Conservation (phyloP, 1,139 yeast genomes). For the Candida sanyaensis region DNA sequence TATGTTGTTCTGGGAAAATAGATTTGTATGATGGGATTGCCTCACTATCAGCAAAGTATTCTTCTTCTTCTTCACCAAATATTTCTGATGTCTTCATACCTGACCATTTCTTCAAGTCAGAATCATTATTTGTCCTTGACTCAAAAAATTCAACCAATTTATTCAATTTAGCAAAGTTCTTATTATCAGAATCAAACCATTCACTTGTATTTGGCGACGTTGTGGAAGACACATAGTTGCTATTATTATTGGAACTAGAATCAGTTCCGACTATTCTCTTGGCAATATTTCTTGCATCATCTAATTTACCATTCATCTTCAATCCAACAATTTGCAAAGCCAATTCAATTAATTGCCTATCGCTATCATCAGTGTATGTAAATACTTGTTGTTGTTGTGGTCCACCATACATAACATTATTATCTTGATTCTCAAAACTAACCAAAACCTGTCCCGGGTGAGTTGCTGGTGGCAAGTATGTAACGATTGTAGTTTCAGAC, state of each 20-base stretch:
- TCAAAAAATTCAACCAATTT: conserved; percentile 40
- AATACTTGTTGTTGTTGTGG: conserved; percentile 60
- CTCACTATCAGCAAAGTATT: conserved; percentile 6
- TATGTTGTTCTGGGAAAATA: conserved; percentile 4
- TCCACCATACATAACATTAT: conserved; percentile 27
- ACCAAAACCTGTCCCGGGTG: conserved; percentile 91
- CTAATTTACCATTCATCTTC: conserved; percentile 91
- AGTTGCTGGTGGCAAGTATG: conserved; percentile 88
- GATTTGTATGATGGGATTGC: conserved; percentile 3
- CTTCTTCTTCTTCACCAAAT: conserved; percentile 6
- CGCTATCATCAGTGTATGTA: conserved; percentile 91
- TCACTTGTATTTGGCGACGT: conserved; percentile 20
- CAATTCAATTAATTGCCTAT: conserved; percentile 85
- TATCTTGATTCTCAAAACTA: conserved; percentile 60
- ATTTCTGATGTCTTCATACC: conserved; percentile 5
- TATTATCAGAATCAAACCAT: conserved; percentile 54
- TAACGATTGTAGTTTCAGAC: conserved; percentile 92
- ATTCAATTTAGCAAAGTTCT: conserved; percentile 51
- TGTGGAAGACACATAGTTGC: conserved; percentile 8
- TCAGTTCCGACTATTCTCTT: conserved; percentile 77
- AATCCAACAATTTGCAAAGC: conserved; percentile 93
- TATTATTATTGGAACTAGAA: conserved; percentile 15
- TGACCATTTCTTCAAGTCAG: conserved; percentile 5
- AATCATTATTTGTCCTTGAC: conserved; percentile 61
- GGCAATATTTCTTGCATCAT: conserved; percentile 90